Evolutionary conservation across 345 rosid genomes (phyloP), one percentile per base, ranked within the genome.

Genomic region (Corchorus olitorius): DNA sequence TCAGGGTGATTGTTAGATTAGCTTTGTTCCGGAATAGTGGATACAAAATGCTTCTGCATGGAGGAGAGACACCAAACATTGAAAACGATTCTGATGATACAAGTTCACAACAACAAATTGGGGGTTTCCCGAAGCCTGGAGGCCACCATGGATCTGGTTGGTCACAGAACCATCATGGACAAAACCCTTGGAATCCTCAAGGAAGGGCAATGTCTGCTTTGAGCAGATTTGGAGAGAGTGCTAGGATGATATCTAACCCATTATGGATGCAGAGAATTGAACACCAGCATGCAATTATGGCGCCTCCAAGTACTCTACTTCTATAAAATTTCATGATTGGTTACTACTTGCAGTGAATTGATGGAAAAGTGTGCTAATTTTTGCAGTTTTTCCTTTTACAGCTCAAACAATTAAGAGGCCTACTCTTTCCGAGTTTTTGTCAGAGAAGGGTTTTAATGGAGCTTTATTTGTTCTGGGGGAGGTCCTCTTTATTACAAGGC

Each of bases 11-110:
- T 4, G 80, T 87, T 65, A 87, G 97, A 79, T 83, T 94, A 84
- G 92, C 94, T 34, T 75, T 88, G 86, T 90, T 94, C 76, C 85
- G 81, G 59, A 82, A 87, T 74, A 84, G 93, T 58, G 97, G 98
- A 52, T 97, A 91, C 82, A 92, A 81, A 89, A 94, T 97, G 97
- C 92, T 94, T 86, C 88, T 94, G 70, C 94, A 92, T 70, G 98
- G 99, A 27, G 97, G 97, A 22, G 94, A 89, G 82, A 90, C 88
- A 56, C 88, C 88, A 76, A 94, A 91, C 77, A 80, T 77, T 41
- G 96, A 86, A 76, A 83, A 84, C 67, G 79, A 82, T 66, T 59
- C 76, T 27, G 83, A 86, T 53, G 41, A 75, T 77, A 60, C 88
- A 45, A 80, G 61, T 80, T 78, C 84, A 39, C 89, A 82, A 75